These are phyloP conservation scores for Cyberlindnera misumaiensis DNA, from an alignment of 805 yeast species.

Conservation along the genomic window DNA sequence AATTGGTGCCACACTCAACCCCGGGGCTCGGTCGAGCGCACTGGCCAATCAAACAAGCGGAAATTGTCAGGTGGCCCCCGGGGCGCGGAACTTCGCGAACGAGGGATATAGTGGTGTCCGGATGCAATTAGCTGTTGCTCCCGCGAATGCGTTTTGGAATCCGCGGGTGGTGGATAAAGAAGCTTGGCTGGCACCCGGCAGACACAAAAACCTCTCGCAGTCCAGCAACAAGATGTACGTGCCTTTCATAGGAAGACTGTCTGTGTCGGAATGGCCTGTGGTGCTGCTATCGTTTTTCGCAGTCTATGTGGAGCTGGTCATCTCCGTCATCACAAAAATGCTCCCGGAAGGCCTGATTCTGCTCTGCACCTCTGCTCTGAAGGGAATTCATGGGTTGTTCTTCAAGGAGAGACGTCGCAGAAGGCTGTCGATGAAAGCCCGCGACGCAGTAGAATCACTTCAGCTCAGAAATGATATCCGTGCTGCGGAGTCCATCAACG, in stretches of 20 bases:
- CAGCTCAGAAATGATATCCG: conserved; percentile 30
- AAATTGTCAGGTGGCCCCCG: background rate
- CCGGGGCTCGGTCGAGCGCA: background rate
- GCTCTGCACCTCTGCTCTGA: conserved; percentile 26
- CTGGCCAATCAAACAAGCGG: background rate
- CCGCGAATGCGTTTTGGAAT: too few relatives aligned
- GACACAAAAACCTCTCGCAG: background rate
- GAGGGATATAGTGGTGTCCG: too few relatives aligned
- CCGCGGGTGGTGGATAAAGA: too few relatives aligned
- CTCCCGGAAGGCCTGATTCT: conserved; percentile 39
- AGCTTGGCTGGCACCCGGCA: too few relatives aligned
- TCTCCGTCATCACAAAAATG: conserved; percentile 36
- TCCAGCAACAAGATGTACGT: conserved; percentile 1
- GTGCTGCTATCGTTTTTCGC: conserved; percentile 36
- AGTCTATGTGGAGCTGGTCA: conserved; percentile 43
- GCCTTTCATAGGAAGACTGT: conserved; percentile 41
- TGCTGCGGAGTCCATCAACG: conserved; percentile 47
- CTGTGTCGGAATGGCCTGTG: conserved; percentile 43
- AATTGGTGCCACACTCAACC: background rate
- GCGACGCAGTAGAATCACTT: conserved; percentile 1
- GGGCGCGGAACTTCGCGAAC: too few relatives aligned
- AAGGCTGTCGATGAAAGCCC: background rate
- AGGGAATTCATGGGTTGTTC: conserved; percentile 13
- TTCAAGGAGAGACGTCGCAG: conserved; percentile 8
- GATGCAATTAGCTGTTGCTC: too few relatives aligned